Base-by-base conservation (phyloP, 371 early-diverging fungal species). In the Syncephalastrum racemosum region DNA sequence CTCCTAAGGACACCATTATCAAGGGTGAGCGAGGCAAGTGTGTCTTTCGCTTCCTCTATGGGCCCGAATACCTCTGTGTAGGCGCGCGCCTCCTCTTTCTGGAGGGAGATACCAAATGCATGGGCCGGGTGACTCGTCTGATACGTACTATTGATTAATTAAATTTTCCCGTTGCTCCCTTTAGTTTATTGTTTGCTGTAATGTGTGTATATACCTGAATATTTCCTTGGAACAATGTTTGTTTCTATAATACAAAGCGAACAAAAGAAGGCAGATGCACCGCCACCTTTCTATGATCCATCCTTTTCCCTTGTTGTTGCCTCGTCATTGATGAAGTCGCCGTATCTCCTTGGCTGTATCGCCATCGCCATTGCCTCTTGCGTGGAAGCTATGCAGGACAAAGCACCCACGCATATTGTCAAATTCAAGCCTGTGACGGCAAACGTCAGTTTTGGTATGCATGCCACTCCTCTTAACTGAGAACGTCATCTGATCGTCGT, bases 81-180 rank as follows among this genome's bases (percentile, higher is more conserved):
- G 94, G 89, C 0, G 73, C 87, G 0, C 86, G 90, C 7, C 72
- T 96, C 52, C 62, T 90, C 12, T 89, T 91, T 65, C 80, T 90
- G 60, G 86, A 91, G 62, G 93, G 92, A 4, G 75, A 89, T 19
- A 90, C 94, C 7, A 95, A 95, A 70, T 93, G 95, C 22, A 73
- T 96, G 4, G 96, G 95, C n/a, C 91, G 92, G 51, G 87, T 96
- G 3, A 73, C 80, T 27, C 58, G 41, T 4, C 39, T 67, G 23
- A 39, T 52, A 52, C 36, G 36, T 31, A 31, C 36, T 8, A 31
- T 31, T 31, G 36, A 31, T 31, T 31, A 31, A 31, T 31, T 31
- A 31, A 31, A 31, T 31, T 31, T 31, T 8, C 36, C 36, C 36
- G 36, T 8, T 31, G 10, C 36, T 3, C 10, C 36, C 5, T 31